These are phyloP conservation scores for Crithidia brevicula DNA, from an alignment of 208 protist genomes.

Conservation along the genomic window DNA sequence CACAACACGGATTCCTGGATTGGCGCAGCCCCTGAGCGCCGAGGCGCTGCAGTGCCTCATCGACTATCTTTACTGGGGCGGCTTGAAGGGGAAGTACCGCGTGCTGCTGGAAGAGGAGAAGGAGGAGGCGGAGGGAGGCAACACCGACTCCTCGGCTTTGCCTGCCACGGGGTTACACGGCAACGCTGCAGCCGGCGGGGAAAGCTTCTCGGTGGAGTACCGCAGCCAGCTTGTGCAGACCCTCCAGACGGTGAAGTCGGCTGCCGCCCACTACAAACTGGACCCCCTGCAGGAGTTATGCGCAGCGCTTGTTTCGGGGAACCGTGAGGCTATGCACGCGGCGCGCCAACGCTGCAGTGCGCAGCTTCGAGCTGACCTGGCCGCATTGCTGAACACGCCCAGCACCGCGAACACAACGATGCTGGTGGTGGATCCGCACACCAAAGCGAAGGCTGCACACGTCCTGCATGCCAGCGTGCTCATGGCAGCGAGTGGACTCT, in stretches of 20 bases:
- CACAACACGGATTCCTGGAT: constrained; percentile 65
- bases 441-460: constrained; percentile 57
- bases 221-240: constrained; percentile 25
- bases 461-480: constrained; percentile 73
- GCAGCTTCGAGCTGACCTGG: constrained; percentile 59
- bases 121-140: constrained; percentile 36
- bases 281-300: constrained; percentile 49
- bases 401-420: constrained; percentile 65
- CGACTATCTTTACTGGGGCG: constrained; percentile 81
- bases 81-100: constrained; percentile 51
- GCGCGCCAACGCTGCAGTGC: constrained; percentile 46
- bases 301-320: constrained; percentile 48
- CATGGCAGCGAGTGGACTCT: constrained; percentile 61
- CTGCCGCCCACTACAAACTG: constrained; percentile 57
- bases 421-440: constrained; percentile 84
- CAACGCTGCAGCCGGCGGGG: constrained; percentile 7
- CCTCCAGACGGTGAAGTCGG: constrained; percentile 40
- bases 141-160: too few relatives aligned
- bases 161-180: too few relatives aligned
- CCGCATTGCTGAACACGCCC: constrained; percentile 38
- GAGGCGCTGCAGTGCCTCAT: constrained; percentile 61
- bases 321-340: constrained; percentile 36
- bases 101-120: constrained; percentile 54
- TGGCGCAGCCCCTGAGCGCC: constrained; percentile 51
- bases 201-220: constrained; percentile 22